Base-by-base conservation (phyloP, 495 filamentous ascomycete species). In the Tuber indicum region DNA sequence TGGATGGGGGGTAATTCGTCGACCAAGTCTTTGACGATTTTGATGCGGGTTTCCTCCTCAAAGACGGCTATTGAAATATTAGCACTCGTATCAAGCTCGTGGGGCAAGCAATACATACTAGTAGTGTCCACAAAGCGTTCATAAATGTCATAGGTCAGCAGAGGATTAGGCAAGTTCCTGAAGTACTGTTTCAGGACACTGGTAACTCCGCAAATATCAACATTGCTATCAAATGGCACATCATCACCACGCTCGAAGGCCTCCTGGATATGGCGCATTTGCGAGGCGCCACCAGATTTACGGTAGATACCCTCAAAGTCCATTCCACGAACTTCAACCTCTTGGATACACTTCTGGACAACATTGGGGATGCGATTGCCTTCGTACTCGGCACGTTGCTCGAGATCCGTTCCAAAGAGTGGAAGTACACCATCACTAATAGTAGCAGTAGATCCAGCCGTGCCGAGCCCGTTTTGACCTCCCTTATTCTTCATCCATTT, bases 171-270 rank as follows among this genome's bases (percentile, higher is more conserved):
- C 42, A 99, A 87, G 84, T 94, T 97, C 77, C 96, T 90, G 89
- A 99, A 97, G 84, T 98, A 99, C 84, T 98, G 95, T 85, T 99
- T 99, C 75, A 99, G 89, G 49, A 92, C 92, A 78, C 92, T 96
- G 6, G 96, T 98, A 72, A 99, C 96, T 32, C 95, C 93, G 75
- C 96, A 95, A 81, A 99, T 98, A 84, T 99, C 96, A 26, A 98
- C 89, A 79, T 92, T 91, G 6, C 93, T 93, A 81, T 98, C 96
- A 76, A 99, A 96, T 82, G 98, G 96, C 81, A 89, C 95, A 78
- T 93, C 89, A 77, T 92, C 90, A 76, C 86, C 90, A 81, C 90
- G 90, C 82, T 99, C 95, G 82, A 99, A 98, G 47, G 94, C 92
- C 77, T 94, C 92, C 77, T 93, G 91, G 77, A 99, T 93, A 69